Conservation (phyloP, 495 filamentous ascomycete genomes). For the Lasiosphaeria miniovina region DNA sequence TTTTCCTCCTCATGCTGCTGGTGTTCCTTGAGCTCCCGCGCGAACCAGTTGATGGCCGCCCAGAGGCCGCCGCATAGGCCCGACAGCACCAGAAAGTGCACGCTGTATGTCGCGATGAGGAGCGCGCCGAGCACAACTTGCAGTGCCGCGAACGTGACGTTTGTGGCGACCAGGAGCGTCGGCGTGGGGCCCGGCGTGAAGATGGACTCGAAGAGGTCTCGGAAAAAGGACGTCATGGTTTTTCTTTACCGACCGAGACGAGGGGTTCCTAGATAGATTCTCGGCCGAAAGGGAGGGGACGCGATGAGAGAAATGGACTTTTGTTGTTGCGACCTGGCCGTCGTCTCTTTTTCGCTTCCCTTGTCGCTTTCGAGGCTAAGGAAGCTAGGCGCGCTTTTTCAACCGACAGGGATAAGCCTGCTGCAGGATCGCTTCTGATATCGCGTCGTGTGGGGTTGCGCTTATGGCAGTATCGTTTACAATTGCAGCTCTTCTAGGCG, state of each 20-base stretch:
- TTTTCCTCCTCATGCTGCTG: slow-evolving; percentile 63
- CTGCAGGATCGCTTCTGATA: background rate
- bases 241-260: background rate
- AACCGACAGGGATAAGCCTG: background rate
- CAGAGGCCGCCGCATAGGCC: slow-evolving; percentile 76
- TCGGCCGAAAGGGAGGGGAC: background rate
- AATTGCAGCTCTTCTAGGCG: background rate
- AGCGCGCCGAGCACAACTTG: slow-evolving; percentile 75
- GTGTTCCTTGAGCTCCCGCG: slow-evolving; percentile 66
- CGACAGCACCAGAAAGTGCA: slow-evolving; percentile 84
- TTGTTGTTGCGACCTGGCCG: slow-evolving; percentile 2
- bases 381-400: background rate
- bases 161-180: slow-evolving; percentile 84
- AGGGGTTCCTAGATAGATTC: background rate
- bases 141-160: slow-evolving; percentile 79
- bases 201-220: slow-evolving; percentile 83
- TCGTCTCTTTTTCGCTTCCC: background rate
- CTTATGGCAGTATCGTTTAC: background rate
- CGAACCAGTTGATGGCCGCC: slow-evolving; percentile 97
- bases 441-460: background rate
- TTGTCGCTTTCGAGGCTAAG: background rate
- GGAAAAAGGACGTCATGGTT: slow-evolving; percentile 76
- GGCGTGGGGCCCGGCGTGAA: slow-evolving; percentile 88
- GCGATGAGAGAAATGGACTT: background rate
- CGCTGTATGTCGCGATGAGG: slow-evolving; percentile 75